Base-by-base conservation (phyloP, 2,329 filamentous ascomycete species). In the Diaporthe sp. region DNA sequence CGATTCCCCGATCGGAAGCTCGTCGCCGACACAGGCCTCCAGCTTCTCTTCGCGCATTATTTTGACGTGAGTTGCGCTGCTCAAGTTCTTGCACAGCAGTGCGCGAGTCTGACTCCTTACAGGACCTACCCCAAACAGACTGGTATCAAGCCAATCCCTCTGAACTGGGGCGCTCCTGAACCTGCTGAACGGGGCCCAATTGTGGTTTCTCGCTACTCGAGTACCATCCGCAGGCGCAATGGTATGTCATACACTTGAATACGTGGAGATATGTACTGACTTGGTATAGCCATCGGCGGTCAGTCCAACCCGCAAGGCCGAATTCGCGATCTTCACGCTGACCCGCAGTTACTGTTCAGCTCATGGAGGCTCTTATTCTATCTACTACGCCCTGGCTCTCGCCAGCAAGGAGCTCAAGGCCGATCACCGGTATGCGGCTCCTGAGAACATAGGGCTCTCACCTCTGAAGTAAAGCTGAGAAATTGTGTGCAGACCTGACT, bases 331-430 rank as follows among this genome's bases (percentile, higher is more conserved):
- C 61, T 31, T 71, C 39, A 73, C 22, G 70, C 39, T 70, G 34
- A 58, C 44, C 34, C 62, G 31, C 39, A 74, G n/a, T 57, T n/a
- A 73, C 65, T 51, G 80, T 81, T 77, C 78, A 76, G 79, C 82
- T 75, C 81, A 85, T 74, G 96, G 97, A 78, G 96, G 97, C 75
- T 98, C 95, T 6, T 98, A 99, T 84, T 95, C 95, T 77, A 96
- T 98, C 78, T 98, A 98, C 86, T 95, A 98, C 82, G 96, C 96
- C 31, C 90, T 98, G 39, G 96, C 96, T 17, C 92, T 98, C 78
- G 96, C 96, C 31, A 97, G 95, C 82, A 96, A 96, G 80, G 94
- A 98, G 82, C 90, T 98, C 75, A 92, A 95, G 77, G 89, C 92
- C 55, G 93, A 98, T 79, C 96, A 98, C 84, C 94, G 85, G 89